These are phyloP conservation scores for Helicostylum pulchrum DNA, from an alignment of 192 early-diverging fungal species.

Conservation along the genomic window DNA sequence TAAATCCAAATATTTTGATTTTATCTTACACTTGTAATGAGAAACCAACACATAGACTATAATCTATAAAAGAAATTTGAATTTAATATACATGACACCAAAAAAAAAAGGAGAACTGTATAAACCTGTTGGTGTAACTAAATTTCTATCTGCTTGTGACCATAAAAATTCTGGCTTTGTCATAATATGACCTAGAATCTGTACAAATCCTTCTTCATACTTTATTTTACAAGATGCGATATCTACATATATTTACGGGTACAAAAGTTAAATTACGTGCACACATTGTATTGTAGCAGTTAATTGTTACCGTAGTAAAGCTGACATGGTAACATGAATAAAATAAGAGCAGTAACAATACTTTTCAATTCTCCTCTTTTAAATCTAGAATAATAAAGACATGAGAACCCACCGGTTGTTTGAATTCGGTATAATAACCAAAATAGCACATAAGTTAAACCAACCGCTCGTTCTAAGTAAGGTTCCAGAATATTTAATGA, in stretches of 20 bases:
- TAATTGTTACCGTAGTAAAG: conserved; percentile 38
- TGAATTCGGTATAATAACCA: conserved; percentile 29
- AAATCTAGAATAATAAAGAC: conserved; percentile 18
- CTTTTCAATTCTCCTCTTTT: conserved; percentile 32
- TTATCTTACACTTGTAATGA: conserved; percentile 40
- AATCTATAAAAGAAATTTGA: conserved; percentile 12
- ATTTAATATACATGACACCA: too few species aligned
- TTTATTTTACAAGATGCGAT: conserved; percentile 30
- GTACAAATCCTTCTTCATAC: conserved; percentile 39
- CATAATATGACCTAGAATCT: conserved; percentile 6
- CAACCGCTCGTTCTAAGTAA: conserved; percentile 30
- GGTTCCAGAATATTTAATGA: background rate
- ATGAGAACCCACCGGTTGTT: conserved; percentile 28
- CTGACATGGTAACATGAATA: conserved; percentile 35
- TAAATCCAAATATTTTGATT: background rate
- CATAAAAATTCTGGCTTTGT: conserved; percentile 27
- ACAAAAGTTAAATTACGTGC: too few species aligned
- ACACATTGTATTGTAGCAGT: too few species aligned
- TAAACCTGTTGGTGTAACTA: conserved; percentile 20
- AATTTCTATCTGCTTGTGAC: conserved; percentile 16
- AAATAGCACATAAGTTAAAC: conserved; percentile 26
- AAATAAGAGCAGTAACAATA: conserved; percentile 29
- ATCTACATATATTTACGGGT: too few species aligned
- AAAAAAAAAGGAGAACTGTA: background rate
- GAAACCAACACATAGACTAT: conserved; percentile 39